These are phyloP conservation scores for Apiospora sp. DNA, from an alignment of 2,329 filamentous ascomycete genomes.

Conservation along the genomic window DNA sequence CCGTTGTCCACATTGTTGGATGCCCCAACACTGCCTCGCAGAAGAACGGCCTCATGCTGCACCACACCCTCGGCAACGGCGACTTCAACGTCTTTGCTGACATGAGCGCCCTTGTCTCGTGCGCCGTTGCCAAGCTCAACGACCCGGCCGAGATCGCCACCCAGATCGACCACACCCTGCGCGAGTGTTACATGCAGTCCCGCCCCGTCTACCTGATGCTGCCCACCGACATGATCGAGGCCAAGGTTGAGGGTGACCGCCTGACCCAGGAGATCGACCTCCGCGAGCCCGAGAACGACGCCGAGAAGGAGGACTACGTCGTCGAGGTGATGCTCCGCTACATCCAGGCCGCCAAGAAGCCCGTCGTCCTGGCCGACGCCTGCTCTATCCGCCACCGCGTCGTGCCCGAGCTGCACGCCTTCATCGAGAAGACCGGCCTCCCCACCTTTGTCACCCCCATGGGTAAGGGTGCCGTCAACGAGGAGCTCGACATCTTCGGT, in stretches of 20 bases:
- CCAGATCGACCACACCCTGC: slow-evolving; percentile 80
- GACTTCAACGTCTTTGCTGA: slow-evolving; percentile 85
- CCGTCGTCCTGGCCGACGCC: slow-evolving; percentile 83
- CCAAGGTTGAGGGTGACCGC: slow-evolving; percentile 77
- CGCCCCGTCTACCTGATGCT: slow-evolving; percentile 86
- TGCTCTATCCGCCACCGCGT: slow-evolving; percentile 82
- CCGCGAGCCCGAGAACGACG: slow-evolving; percentile 68
- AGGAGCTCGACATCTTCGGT: slow-evolving; percentile 77
- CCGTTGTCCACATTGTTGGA: slow-evolving; percentile 69
- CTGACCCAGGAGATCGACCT: slow-evolving; percentile 77
- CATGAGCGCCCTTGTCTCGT: slow-evolving; percentile 78
- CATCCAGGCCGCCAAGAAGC: slow-evolving; percentile 75
- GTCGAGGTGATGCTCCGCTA: slow-evolving; percentile 79
- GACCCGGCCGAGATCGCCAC: slow-evolving; percentile 73
- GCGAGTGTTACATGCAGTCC: slow-evolving; percentile 76
- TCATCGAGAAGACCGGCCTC: slow-evolving; percentile 76
- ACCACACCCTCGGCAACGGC: slow-evolving; percentile 79
- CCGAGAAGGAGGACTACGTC: slow-evolving; percentile 80
- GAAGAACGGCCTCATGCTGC: slow-evolving; percentile 57
- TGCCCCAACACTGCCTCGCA: slow-evolving; percentile 57
- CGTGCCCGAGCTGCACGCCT: slow-evolving; percentile 73
- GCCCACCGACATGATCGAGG: slow-evolving; percentile 80
- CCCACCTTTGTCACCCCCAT: slow-evolving; percentile 90
- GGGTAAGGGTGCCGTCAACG: slow-evolving; percentile 86
- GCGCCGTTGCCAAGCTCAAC: slow-evolving; percentile 74